Conservation (phyloP, 2,329 filamentous ascomycete species). For the Ophiostoma sp. region DNA sequence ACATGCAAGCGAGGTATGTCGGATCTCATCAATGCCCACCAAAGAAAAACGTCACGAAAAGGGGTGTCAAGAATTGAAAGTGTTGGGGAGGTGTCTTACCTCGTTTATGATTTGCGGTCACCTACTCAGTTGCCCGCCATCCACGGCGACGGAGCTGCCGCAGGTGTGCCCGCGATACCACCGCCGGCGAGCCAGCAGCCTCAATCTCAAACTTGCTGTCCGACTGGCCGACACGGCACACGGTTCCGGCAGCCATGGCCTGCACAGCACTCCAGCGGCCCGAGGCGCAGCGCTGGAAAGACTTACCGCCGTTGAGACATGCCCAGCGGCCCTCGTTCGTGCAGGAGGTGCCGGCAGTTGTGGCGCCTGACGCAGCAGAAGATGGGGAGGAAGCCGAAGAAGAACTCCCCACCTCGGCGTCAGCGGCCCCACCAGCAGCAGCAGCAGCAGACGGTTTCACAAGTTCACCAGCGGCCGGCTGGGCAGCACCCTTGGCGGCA, state of each 20-base stretch:
- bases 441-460: conserved; percentile 23
- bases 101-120: neutral
- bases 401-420: neutral
- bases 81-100: neutral
- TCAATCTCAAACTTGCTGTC: conserved; percentile 21
- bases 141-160: conserved; percentile 11
- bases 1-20: conserved; percentile 1
- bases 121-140: neutral
- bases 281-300: conserved; percentile 64
- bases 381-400: conserved; percentile 6
- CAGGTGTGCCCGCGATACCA: neutral
- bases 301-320: conserved; percentile 50
- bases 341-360: conserved; percentile 47
- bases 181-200: neutral
- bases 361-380: conserved; percentile 3
- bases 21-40: neutral
- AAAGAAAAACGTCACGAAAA: neutral
- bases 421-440: neutral
- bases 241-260: conserved; percentile 55
- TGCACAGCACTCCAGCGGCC: conserved; percentile 55
- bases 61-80: conserved; percentile 9
- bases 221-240: conserved; percentile 40
- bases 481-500: conserved; percentile 40
- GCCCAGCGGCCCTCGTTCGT: conserved; percentile 57
- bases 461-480: conserved; percentile 35